Evolutionary conservation across 345 rosid genomes (phyloP), one percentile per base, ranked within the genome.

Genomic region (Citropsis articulata): DNA sequence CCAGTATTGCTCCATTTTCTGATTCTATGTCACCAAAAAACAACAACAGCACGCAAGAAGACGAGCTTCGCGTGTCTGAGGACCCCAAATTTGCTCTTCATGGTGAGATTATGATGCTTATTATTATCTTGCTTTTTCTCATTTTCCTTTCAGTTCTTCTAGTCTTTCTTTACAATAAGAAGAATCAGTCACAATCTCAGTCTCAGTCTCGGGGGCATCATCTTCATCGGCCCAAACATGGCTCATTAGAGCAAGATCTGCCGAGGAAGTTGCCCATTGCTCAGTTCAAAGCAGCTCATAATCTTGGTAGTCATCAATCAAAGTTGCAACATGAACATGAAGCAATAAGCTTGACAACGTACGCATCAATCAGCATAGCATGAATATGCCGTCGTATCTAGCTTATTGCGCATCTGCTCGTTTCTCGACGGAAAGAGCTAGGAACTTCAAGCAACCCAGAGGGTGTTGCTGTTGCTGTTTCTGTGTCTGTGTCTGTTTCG

Each of bases 41-140:
- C 38, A 75, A 67, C 28, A 66, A 38, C 40, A 73, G 60, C 60
- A 73, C 69, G 5, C 7, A 57, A 7, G 56, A 36, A 25, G 81
- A 50, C 21, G 83, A 81, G 79, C 77, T 81, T 66, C 80, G 13
- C 6, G 18, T 78, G 55, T 86, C 88, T 33, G 62, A 66, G 8
- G 93, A 88, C 61, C 83, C 73, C 5, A 59, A 86, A 70, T 90
- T 84, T n/a, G 89, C 87, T 2, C 77, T 84, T 69, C 84, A 85
- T 25, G 93, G 93, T 64, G 85, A 86, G 85, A 83, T 86, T 60
- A 81, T 77, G 89, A 28, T 90, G 87, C 75, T 86, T 7, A 78
- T 84, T 63, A 31, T 86, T 5, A 62, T 90, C 75, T 21, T 86
- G 31, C 60, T 86, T 65, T 85, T 90, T 59, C 12, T 83, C 21